Base-by-base conservation (phyloP, 1,284 basidiomycete genomes). In the Amylostereum areolatum region DNA sequence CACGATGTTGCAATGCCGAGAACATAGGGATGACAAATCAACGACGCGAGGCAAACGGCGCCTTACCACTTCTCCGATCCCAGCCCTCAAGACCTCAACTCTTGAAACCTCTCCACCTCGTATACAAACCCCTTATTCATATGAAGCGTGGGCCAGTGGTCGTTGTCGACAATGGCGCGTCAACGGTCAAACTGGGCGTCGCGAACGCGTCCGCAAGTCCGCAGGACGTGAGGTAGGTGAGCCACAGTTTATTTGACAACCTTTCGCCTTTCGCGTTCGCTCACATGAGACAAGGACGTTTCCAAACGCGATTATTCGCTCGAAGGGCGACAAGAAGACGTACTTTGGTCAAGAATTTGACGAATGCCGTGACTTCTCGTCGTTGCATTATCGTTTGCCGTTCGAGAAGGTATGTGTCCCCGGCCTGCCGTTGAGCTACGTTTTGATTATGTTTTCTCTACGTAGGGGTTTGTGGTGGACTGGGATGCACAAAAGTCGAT, bases 401-500 rank as follows among this genome's bases (percentile, higher is more conserved):
- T 88, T 94, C 55, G 92, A 96, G 67, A 82, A 89, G 77, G 92
- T 89, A 59, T 53, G 78, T 57, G 25, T 43, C 43, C 35, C 51
- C 53, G n/a, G 12, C 33, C 37, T 33, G 12, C 37, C 49, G 39
- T 51, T 43, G 46, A 47, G 55, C 52, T 35, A 54, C 47, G 56
- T 50, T 53, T 55, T 51, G 43, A 46, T 62, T 43, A 28, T 11
- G 5, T 27, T 46, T 48, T 8, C 36, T 8, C 25, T 18, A 18
- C 29, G 5, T 62, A 95, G 92, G 93, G 93, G 30, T 92, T 87
- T 66, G 70, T 95, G 11, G 85, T 89, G 31, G 90, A 94, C 59
- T 96, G 93, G 93, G 92, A 95, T 58, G 85, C 87, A 1, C 83
- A 96, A 65, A 94, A 94, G 67, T 84, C 86, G 10, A 76, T 96